Evolutionary conservation across 495 filamentous ascomycete species (phyloP).

Genomic region (Penicillium taxi): DNA sequence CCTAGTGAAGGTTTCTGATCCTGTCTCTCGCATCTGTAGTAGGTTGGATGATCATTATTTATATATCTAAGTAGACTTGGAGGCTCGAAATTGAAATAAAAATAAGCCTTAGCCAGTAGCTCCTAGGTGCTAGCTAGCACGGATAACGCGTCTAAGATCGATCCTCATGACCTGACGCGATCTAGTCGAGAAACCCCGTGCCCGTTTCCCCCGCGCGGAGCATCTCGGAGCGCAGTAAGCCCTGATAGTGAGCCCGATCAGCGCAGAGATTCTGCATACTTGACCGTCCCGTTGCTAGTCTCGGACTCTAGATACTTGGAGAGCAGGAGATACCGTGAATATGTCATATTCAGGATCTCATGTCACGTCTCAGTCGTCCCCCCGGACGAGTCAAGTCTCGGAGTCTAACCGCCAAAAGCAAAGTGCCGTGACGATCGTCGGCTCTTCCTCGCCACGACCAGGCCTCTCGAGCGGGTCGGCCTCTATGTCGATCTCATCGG

Average conservation of each 20-base stretch:
- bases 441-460: conserved; percentile 12
- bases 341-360: no score
- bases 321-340: background rate
- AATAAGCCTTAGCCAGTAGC: no score
- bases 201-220: conserved; percentile 15
- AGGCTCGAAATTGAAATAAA: no score
- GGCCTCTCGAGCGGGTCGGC: conserved; percentile 16
- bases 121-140: no score
- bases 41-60: no score
- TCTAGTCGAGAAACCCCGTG: conserved; percentile 1
- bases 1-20: no score
- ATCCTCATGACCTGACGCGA: no score
- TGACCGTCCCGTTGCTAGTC: background rate
- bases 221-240: conserved; percentile 19
- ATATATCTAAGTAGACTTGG: no score
- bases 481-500: conserved; percentile 18
- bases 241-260: background rate
- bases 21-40: no score
- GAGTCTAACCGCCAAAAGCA: conserved; percentile 7
- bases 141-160: no score
- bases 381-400: background rate
- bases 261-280: background rate
- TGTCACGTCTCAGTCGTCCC: no score
- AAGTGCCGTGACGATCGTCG: conserved; percentile 10
- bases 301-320: background rate